Base-by-base conservation (phyloP, 23 red algal genomes). In the Agarophyton chilense region DNA sequence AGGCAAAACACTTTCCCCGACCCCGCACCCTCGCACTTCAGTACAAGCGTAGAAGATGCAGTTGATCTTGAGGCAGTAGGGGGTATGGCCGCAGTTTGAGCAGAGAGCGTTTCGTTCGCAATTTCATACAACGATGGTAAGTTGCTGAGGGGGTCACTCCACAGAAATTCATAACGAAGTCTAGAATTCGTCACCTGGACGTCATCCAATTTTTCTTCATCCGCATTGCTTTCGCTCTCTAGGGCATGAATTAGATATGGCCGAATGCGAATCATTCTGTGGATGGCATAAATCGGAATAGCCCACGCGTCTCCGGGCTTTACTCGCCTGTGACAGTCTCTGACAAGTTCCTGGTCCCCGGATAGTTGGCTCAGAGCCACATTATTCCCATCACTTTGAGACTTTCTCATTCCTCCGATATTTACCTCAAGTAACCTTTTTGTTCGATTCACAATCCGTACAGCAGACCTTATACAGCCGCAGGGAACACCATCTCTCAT, bases 401-500 rank as follows among this genome's bases (percentile, higher is more conserved):
- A 50, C 60, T 89, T 89, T 46, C 52, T 41, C 38, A 82, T 44
- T 12, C 54, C 79, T 25, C 94, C 86, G 78, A 89, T 77, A 34
- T 91, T 68, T 4, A 97, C 84, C 49, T 97, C 88, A 1, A 97
- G 50, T 32, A 80, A 62, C n/a, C 66, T 82, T 56, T 38, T 71
- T 3, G 94, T 93, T 12, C 53, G 53, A 39, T 97, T 97, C 50
- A 90, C 65, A 50, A 97, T 54, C 19, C 84, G 89, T 49, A 93
- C 44, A 54, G 81, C 57, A 1, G 95, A 97, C 26, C 95, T 55
- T 49, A 97, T 77, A 81, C 88, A 92, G 28, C 95, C 90, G 45
- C 78, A 82, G 18, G 89, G 95, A 88, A 92, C 88, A 18, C 95
- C 95, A 68, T 92, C 77, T 68, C 86, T 81, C 88, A 97, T 90